Conservation (phyloP, 1,284 basidiomycete species). For the Pseudozyma pruni region DNA sequence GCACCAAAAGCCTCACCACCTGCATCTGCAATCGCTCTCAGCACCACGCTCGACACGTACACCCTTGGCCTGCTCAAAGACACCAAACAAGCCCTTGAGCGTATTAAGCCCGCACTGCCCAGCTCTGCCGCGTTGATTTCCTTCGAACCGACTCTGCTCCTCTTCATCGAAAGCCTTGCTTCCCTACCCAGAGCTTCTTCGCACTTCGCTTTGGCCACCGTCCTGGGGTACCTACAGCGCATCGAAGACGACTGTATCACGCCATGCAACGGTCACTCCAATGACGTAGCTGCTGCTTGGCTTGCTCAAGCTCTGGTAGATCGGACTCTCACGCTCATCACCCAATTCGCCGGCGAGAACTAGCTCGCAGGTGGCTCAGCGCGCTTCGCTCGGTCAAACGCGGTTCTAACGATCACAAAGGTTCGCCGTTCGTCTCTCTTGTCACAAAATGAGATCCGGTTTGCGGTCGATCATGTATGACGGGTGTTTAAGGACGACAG, state of each 20-base stretch:
- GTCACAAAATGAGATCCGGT: background rate
- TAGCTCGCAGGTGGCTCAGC: too few species aligned
- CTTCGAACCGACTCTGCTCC: background rate
- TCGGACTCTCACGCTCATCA: too few species aligned
- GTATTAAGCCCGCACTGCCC: background rate
- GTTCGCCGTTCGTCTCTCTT: background rate
- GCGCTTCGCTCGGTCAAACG: too few species aligned
- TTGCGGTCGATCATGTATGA: too few species aligned
- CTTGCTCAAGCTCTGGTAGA: conserved; percentile 1
- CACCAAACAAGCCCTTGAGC: background rate
- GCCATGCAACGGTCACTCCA: background rate
- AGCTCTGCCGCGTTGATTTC: background rate
- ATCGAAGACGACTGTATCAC: background rate
- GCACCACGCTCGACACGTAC: background rate
- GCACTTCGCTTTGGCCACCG: too few species aligned
- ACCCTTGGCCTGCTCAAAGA: conserved; percentile 3
- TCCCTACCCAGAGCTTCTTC: too few species aligned
- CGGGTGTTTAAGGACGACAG: too few species aligned
- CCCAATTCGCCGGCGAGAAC: too few species aligned
- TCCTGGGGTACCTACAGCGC: too few species aligned
- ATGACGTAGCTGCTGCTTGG: background rate
- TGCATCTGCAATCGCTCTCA: too few species aligned
- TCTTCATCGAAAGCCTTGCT: background rate
- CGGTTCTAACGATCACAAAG: too few species aligned
- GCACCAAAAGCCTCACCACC: too few species aligned